These are phyloP conservation scores for Phytophthora macrochlamydospora DNA, from an alignment of 352 stramenopile species.

Conservation along the genomic window DNA sequence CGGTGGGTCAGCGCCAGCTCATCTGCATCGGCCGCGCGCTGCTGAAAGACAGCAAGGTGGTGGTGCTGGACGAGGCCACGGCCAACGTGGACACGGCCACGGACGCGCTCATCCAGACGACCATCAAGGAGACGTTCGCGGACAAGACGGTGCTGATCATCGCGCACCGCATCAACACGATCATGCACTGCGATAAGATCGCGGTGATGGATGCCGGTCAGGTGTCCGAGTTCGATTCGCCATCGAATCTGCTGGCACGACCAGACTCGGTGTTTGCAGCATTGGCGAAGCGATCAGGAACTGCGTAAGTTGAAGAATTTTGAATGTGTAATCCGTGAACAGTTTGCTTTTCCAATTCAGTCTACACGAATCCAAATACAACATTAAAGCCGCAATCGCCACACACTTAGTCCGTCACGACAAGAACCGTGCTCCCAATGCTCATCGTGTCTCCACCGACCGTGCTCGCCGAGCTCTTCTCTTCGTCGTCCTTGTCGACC, in stretches of 20 bases:
- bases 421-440: not conserved
- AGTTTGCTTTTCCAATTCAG: not conserved
- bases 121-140: no score
- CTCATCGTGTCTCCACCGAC: not conserved
- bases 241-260: constrained; percentile 60
- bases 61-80: no score
- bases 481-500: no score
- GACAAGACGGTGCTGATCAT: constrained; percentile 46
- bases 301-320: not conserved
- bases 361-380: not conserved
- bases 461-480: not conserved
- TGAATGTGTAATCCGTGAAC: not conserved
- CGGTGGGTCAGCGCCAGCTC: no score
- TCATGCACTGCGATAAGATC: constrained; percentile 41
- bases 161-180: constrained; percentile 11
- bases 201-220: constrained; percentile 61
- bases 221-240: constrained; percentile 82
- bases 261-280: constrained; percentile 35
- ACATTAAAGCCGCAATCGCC: not conserved
- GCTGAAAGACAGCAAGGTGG: no score
- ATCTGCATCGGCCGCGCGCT: no score
- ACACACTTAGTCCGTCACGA: not conserved
- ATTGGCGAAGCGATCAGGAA: constrained; percentile 21
- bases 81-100: no score
- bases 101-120: no score